These are phyloP conservation scores for Sphaerulina vaccinii DNA, from an alignment of 2,329 filamentous ascomycete genomes.

Conservation along the genomic window DNA sequence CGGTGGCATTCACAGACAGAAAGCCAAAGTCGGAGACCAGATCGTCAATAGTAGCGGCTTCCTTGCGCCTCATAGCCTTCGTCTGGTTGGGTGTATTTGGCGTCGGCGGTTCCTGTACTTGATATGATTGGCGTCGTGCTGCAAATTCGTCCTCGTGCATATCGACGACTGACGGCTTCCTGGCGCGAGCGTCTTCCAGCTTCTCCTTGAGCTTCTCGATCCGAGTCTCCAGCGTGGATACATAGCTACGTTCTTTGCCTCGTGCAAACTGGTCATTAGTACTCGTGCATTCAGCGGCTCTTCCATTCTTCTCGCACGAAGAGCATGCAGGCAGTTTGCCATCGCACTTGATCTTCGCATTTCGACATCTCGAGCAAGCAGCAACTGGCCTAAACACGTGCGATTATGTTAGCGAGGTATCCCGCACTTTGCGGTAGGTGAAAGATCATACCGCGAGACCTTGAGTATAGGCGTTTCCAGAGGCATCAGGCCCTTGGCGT, in stretches of 20 bases:
- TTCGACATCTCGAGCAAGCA: constrained; percentile 78
- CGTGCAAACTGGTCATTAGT: constrained; percentile 94
- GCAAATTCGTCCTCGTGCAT: constrained; percentile 59
- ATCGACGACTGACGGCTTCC: constrained; percentile 68
- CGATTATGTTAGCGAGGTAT: constrained; percentile 10
- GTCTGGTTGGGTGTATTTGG: constrained; percentile 32
- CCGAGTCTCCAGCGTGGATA: constrained; percentile 87
- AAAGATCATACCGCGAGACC: constrained; percentile 70
- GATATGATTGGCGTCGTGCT: constrained; percentile 51
- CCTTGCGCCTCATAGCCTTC: constrained; percentile 54
- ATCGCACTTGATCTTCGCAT: constrained; percentile 97
- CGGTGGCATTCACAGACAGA: constrained; percentile 92
- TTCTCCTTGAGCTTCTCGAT: constrained; percentile 84
- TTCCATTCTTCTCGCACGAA: constrained; percentile 88
- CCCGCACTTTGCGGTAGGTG: not conserved
- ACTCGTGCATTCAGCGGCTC: constrained; percentile 82
- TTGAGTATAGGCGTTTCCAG: constrained; percentile 61
- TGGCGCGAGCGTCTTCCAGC: constrained; percentile 63
- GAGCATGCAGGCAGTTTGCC: constrained; percentile 94
- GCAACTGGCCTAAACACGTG: constrained; percentile 23
- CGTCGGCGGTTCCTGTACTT: constrained; percentile 30
- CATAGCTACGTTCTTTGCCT: constrained; percentile 95
- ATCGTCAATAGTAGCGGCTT: constrained; percentile 85
- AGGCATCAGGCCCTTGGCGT: constrained; percentile 41
- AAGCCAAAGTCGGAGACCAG: constrained; percentile 92